Evolutionary conservation across 1,284 basidiomycete genomes (phyloP).

Genomic region (Ustilago trichophora): DNA sequence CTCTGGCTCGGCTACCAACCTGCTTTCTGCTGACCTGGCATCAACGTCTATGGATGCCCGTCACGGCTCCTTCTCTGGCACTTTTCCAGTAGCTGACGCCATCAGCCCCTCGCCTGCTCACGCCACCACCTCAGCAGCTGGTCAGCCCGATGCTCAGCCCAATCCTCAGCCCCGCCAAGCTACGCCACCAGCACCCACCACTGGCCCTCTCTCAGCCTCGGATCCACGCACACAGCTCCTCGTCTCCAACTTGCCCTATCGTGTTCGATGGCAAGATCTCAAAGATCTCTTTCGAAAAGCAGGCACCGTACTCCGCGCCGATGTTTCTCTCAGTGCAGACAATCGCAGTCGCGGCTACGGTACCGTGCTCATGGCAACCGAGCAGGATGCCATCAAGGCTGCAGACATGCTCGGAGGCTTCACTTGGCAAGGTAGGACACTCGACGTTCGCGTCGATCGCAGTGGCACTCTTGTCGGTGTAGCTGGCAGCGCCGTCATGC

Average conservation of each 20-base stretch:
- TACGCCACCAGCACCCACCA: conserved; percentile 21
- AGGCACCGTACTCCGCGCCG: conserved; percentile 67
- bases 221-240: conserved; percentile 82
- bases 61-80: conserved; percentile 29
- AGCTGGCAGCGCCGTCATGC: conserved; percentile 33
- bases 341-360: conserved; percentile 62
- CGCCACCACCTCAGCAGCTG: background rate
- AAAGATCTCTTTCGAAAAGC: conserved; percentile 67
- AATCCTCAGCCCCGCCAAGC: too few relatives aligned
- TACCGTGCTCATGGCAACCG: conserved; percentile 63
- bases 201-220: conserved; percentile 53
- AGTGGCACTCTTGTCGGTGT: conserved; percentile 49
- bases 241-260: conserved; percentile 66
- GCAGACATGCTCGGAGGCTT: conserved; percentile 67
- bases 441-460: conserved; percentile 61
- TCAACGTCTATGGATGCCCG: conserved; percentile 14
- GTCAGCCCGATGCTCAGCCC: background rate
- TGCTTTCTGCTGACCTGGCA: conserved; percentile 10
- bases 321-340: conserved; percentile 66
- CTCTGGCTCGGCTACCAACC: conserved; percentile 4
- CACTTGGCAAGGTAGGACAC: conserved; percentile 64
- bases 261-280: conserved; percentile 68
- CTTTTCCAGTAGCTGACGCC: background rate
- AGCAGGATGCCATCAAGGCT: conserved; percentile 66
- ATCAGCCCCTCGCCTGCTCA: conserved; percentile 2